A percentile compares a stretch with the other conserved stretches of the same genome.
Evolutionary conservation across 805 yeast genomes (phyloP).

Genomic region (Suhomyces faveliae): DNA sequence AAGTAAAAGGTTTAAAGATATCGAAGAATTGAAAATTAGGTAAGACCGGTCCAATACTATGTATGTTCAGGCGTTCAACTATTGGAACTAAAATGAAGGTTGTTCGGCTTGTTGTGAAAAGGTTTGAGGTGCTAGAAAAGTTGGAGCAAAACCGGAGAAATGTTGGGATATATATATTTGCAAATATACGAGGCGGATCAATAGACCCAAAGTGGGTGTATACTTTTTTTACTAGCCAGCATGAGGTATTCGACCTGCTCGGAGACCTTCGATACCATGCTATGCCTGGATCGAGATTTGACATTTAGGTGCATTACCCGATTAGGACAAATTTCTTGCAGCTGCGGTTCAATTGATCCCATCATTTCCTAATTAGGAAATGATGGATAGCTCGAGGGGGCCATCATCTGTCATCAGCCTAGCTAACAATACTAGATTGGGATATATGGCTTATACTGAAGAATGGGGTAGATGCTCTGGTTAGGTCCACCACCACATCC

Average conservation of each 20-base stretch:
- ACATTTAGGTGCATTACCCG: constrained; percentile 7
- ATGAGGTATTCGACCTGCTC: not conserved
- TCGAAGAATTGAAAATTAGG: not conserved
- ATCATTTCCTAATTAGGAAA: constrained; percentile 10
- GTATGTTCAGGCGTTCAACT: not conserved
- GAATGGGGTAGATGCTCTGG: not conserved
- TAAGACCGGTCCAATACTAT: not conserved
- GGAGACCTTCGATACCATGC: not conserved
- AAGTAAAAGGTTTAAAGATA: not conserved
- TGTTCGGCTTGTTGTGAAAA: not conserved
- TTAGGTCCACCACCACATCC: not conserved
- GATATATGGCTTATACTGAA: not conserved
- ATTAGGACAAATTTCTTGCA: constrained; percentile 9
- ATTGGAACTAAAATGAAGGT: not conserved
- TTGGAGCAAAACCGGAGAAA: not conserved
- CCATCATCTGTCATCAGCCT: not conserved
- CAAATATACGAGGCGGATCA: not conserved
- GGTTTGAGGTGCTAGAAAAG: not conserved
- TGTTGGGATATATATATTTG: not conserved
- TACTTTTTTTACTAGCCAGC: not conserved
- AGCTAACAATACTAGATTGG: not conserved
- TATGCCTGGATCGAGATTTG: constrained; percentile 1
- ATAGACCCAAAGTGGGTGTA: not conserved
- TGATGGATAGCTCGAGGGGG: not conserved
- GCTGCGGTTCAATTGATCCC: constrained; percentile 2